phyloP scores from a whole-genome alignment of 192 early-diverging fungal species.

The Coemansia sp. region DNA sequence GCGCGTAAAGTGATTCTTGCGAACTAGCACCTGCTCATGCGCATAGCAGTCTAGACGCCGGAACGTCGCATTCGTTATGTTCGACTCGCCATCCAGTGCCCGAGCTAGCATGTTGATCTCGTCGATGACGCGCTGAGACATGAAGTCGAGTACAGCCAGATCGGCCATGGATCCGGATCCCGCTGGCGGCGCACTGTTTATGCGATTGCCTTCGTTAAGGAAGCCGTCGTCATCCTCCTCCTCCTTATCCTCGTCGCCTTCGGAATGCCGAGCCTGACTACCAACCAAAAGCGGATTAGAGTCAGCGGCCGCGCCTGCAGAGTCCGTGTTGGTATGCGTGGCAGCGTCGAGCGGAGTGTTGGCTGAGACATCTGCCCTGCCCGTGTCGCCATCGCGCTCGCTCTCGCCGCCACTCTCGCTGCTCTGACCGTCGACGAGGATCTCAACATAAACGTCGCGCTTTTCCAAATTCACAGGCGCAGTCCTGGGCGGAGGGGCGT shows the following conservation, averaged over 20 bases:
- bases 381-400: background rate
- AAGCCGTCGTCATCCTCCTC: background rate
- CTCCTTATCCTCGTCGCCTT: background rate
- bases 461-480: background rate
- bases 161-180: constrained; percentile 24
- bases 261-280: background rate
- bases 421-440: background rate
- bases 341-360: background rate
- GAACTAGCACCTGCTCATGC: constrained; percentile 35
- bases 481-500: background rate
- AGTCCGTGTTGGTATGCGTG: background rate
- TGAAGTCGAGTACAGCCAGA: constrained; percentile 42
- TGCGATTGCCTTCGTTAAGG: background rate
- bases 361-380: background rate
- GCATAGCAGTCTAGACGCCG: constrained; percentile 34
- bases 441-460: background rate
- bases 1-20: constrained; percentile 41
- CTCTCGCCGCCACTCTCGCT: background rate
- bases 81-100: background rate
- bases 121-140: constrained; percentile 36
- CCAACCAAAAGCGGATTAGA: background rate
- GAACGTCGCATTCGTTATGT: background rate
- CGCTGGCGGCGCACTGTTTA: background rate
- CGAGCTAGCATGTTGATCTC: constrained; percentile 6
- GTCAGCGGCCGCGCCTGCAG: background rate